Evolutionary conservation across 2,329 filamentous ascomycete species (phyloP).

Genomic region (Furcasterigmium furcatum): DNA sequence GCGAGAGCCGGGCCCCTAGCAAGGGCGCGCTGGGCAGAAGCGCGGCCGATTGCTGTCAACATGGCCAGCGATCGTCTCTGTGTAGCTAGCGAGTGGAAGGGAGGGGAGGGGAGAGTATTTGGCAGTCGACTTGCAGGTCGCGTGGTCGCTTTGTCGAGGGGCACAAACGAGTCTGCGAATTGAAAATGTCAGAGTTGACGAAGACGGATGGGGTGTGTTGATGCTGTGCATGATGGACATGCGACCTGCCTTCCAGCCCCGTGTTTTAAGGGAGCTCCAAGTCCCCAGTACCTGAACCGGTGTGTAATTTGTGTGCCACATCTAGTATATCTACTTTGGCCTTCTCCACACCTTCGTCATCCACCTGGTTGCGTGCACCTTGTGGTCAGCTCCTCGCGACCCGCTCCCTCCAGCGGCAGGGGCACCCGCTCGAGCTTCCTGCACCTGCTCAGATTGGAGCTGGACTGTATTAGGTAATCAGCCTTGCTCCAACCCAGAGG

Average conservation of each 20-base stretch:
- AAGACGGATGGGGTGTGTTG: background rate
- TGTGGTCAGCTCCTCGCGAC: background rate
- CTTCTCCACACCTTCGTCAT: slow-evolving; percentile 1
- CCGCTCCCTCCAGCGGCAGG: background rate
- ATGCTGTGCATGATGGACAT: slow-evolving; percentile 3
- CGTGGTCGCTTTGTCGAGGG: too few species aligned
- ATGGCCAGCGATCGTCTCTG: slow-evolving; percentile 21
- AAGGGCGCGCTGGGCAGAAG: slow-evolving; percentile 30
- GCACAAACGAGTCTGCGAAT: too few species aligned
- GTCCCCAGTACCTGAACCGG: background rate
- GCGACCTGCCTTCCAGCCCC: background rate
- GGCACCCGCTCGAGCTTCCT: background rate
- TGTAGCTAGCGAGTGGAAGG: background rate
- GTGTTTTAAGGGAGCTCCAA: slow-evolving; percentile 1
- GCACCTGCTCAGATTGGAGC: too few species aligned
- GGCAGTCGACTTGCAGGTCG: too few species aligned
- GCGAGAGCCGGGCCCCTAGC: slow-evolving; percentile 15
- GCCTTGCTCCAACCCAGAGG: slow-evolving; percentile 4
- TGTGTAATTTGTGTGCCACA: background rate
- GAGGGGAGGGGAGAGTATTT: background rate
- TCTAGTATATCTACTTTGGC: background rate
- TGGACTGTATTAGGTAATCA: slow-evolving; percentile 1
- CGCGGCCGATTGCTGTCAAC: slow-evolving; percentile 37
- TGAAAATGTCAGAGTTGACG: too few species aligned
- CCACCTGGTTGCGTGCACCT: too few species aligned